Base-by-base conservation (phyloP, 2,329 filamentous ascomycete species). In the Cordyceps fumosorosea region DNA sequence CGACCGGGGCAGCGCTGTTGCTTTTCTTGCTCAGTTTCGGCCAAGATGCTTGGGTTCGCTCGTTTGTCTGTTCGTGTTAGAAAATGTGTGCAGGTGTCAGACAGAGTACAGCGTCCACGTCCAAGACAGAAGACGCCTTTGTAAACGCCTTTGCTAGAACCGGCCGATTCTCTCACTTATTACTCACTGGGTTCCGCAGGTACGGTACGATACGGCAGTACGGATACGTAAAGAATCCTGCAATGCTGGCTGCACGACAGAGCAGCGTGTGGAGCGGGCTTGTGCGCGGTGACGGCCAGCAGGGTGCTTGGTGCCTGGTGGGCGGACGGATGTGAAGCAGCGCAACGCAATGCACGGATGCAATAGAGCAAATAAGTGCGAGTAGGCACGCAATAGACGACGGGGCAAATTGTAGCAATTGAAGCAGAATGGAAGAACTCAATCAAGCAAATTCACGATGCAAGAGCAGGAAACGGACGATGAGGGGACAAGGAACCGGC, bases 1-100 rank as follows among this genome's bases (percentile, higher is more conserved):
- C 53, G 58, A 51, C 63, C 57, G 42, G 63, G 68, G 67, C 68
- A 67, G 71, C 67, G 67, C 37, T 59, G 6, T 32, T 66, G 52
- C 60, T 55, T 56, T 42, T 51, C 58, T 50, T 34, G 63, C 45
- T 48, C n/a, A 12, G 55, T 48, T 10, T 29, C 14, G 16, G 48
- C 12, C 4, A 32, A 10, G 18, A 3, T 18, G 3, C 22, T 7
- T 42, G n/a, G 40, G 2, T 18, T 51, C n/a, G 32, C 32, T 48
- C 22, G 45, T 26, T 14, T 16, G 22, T n/a, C 45, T 22, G 26
- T 54, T 60, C 50, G 58, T 48, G 55, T 60, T n/a, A 48, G 58
- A 55, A 54, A 34, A 60, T 45, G 26, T 18, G 18, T 50, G 60
- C 45, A 32, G 45, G 32, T 51, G 45, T 12, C 42, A 34, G 16